These are phyloP conservation scores for Berkeleyomyces rouxiae DNA, from an alignment of 2,329 filamentous ascomycete genomes.

Conservation along the genomic window DNA sequence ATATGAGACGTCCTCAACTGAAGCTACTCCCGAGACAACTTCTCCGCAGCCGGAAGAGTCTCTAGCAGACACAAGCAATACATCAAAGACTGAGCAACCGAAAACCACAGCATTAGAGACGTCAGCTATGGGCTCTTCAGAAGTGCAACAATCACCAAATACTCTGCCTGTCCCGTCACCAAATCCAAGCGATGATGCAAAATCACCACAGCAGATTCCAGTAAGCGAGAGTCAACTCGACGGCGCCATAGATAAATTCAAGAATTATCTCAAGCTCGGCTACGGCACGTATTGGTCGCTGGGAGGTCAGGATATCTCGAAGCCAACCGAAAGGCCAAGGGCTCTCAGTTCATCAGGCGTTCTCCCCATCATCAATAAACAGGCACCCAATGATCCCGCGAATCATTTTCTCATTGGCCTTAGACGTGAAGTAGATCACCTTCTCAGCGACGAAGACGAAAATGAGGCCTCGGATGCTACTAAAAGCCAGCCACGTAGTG, in stretches of 20 bases:
- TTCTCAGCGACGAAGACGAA: constrained; percentile 19
- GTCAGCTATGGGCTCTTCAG: not conserved
- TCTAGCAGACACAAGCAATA: not conserved
- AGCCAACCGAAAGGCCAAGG: constrained; percentile 4
- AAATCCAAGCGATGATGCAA: not conserved
- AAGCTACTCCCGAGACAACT: not conserved
- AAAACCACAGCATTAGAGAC: not conserved
- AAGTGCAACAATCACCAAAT: not conserved
- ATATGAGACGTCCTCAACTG: not conserved
- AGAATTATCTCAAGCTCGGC: constrained; percentile 49
- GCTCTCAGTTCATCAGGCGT: not conserved
- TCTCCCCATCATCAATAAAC: constrained; percentile 3
- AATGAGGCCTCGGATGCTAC: constrained; percentile 20
- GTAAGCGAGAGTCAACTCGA: constrained; percentile 18
- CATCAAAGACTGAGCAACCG: not conserved
- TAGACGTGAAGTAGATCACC: constrained; percentile 43
- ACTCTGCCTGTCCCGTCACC: not conserved
- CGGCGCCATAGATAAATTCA: constrained; percentile 35
- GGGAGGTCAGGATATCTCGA: not conserved
- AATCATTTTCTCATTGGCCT: constrained; percentile 52
- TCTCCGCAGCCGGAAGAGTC: not conserved
- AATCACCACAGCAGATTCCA: not conserved
- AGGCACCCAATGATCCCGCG: constrained; percentile 14
- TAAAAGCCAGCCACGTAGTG: constrained; percentile 29
- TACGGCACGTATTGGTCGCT: constrained; percentile 48